phyloP scores from a whole-genome alignment of 148 eudicot species.

The Cornus kousa region DNA sequence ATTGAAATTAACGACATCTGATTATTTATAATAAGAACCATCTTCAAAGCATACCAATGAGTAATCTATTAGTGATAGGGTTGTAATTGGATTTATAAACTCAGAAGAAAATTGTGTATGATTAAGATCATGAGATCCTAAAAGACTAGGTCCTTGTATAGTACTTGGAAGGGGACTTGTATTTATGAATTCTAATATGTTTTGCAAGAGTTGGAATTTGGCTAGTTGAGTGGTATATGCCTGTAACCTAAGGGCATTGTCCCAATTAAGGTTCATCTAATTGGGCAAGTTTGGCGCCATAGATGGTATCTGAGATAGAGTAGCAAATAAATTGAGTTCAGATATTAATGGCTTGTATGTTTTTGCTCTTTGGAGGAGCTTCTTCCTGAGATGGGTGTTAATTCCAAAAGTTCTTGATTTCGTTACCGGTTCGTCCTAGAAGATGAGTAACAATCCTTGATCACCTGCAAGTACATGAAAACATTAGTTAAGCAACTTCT shows the following conservation, averaged over 20 bases:
- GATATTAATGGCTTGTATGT: constrained; percentile 50
- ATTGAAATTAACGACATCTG: neutral
- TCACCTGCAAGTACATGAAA: constrained; percentile 58
- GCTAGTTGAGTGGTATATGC: constrained; percentile 33
- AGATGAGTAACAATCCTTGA: constrained; percentile 58
- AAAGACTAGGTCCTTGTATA: neutral
- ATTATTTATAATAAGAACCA: constrained; percentile 4
- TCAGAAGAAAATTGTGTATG: neutral
- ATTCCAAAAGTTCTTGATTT: constrained; percentile 71
- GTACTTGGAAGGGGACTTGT: constrained; percentile 16
- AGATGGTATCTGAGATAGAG: constrained; percentile 44
- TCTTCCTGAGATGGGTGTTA: constrained; percentile 57
- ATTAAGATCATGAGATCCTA: neutral
- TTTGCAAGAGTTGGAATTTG: constrained; percentile 57
- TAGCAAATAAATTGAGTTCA: constrained; percentile 39
- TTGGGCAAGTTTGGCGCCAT: constrained; percentile 30
- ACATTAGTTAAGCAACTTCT: too few relatives aligned
- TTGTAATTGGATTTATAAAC: neutral
- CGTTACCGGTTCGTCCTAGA: constrained; percentile 66
- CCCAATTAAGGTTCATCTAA: constrained; percentile 30
- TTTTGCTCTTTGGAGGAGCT: constrained; percentile 45
- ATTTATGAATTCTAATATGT: constrained; percentile 39
- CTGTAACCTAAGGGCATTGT: constrained; percentile 30
- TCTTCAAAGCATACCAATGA: constrained; percentile 14
- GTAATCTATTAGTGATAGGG: neutral